Percentiles rank a stretch among this genome's conserved stretches.
phyloP scores from a whole-genome alignment of 2,329 filamentous ascomycete genomes.

The Purpureocillium takamizusanense region DNA sequence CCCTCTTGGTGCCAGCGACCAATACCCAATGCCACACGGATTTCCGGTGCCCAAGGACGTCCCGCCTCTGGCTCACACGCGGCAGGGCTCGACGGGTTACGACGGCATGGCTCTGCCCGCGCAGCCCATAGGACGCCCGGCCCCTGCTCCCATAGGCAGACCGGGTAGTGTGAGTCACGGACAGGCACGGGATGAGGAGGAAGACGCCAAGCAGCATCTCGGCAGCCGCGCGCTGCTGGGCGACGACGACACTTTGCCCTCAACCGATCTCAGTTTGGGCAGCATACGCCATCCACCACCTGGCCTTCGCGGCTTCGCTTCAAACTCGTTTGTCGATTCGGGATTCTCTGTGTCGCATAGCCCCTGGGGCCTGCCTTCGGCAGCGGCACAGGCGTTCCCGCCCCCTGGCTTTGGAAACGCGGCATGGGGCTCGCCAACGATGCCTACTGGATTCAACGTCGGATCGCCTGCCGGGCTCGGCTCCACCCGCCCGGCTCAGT shows the following conservation, averaged over 20 bases:
- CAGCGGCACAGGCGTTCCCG: slow-evolving; percentile 26
- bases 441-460: slow-evolving; percentile 23
- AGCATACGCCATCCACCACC: slow-evolving; percentile 41
- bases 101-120: slow-evolving; percentile 46
- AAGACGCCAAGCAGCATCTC: slow-evolving; percentile 64
- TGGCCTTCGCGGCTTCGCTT: slow-evolving; percentile 33
- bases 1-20: slow-evolving; percentile 17
- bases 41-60: slow-evolving; percentile 23
- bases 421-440: slow-evolving; percentile 25
- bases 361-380: slow-evolving; percentile 31
- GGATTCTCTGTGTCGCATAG: slow-evolving; percentile 27
- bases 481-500: slow-evolving; percentile 31
- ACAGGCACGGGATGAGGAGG: slow-evolving; percentile 44
- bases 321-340: slow-evolving; percentile 32
- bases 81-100: slow-evolving; percentile 65
- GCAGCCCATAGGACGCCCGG: slow-evolving; percentile 71
- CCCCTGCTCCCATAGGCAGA: slow-evolving; percentile 79
- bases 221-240: slow-evolving; percentile 84
- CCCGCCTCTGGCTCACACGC: slow-evolving; percentile 50
- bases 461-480: slow-evolving; percentile 20
- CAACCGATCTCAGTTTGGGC: slow-evolving; percentile 16
- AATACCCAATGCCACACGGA: slow-evolving; percentile 19
- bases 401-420: slow-evolving; percentile 37
- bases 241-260: slow-evolving; percentile 52
- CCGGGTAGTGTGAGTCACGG: slow-evolving; percentile 64